Evolutionary conservation across 352 stramenopile species (phyloP).

Genomic region (Hyaloperonospora brassicae): DNA sequence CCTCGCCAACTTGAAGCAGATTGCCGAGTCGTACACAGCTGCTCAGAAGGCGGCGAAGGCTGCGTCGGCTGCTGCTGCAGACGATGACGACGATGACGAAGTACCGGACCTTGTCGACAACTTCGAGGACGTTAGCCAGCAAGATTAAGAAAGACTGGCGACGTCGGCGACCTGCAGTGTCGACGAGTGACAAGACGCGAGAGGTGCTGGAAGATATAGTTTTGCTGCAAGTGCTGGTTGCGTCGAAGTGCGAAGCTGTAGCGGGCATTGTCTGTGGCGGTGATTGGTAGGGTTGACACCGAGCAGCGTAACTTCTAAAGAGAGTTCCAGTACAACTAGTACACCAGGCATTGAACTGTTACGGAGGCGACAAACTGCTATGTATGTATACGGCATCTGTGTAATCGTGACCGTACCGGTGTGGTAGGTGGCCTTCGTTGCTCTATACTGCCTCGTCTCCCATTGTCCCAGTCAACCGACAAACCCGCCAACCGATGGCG

Average conservation of each 20-base stretch:
- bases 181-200: slow-evolving; percentile 5
- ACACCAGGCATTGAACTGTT: slow-evolving; percentile 45
- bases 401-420: neutral
- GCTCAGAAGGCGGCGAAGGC: slow-evolving; percentile 74
- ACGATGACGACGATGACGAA: slow-evolving; percentile 93
- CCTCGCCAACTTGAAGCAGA: slow-evolving; percentile 92
- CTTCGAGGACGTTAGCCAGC: slow-evolving; percentile 95
- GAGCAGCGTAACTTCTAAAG: slow-evolving; percentile 39
- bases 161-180: slow-evolving; percentile 2
- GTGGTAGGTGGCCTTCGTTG: neutral
- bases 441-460: slow-evolving; percentile 4
- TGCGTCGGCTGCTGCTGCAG: slow-evolving; percentile 36
- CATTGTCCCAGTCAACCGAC: too few relatives aligned
- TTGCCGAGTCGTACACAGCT: slow-evolving; percentile 85
- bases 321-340: slow-evolving; percentile 55
- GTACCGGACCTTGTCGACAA: slow-evolving; percentile 98
- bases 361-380: slow-evolving; percentile 14
- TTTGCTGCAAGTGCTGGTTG: slow-evolving; percentile 4
- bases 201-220: too few relatives aligned
- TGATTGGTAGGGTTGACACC: slow-evolving; percentile 23
- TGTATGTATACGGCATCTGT: slow-evolving; percentile 14
- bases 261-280: slow-evolving; percentile 34
- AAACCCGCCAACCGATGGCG: too few relatives aligned
- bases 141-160: slow-evolving; percentile 53
- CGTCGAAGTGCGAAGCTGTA: too few relatives aligned